phyloP scores from a whole-genome alignment of 176 grass and related monocot genomes.

The Oropetium thomaeum region DNA sequence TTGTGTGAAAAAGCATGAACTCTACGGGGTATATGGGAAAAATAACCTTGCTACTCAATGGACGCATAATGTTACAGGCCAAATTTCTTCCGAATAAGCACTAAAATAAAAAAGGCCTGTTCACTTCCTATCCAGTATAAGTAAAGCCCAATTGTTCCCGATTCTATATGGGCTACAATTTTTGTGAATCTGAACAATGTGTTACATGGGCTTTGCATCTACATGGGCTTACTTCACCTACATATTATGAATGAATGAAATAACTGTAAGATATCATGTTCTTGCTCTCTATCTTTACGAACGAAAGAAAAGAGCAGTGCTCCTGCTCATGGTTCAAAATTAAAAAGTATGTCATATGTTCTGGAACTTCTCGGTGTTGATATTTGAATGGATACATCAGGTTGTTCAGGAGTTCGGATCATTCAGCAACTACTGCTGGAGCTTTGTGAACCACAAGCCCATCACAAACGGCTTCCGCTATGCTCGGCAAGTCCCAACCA shows the following conservation, averaged over 20 bases:
- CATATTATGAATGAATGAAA: not conserved
- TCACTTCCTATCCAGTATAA: not conserved
- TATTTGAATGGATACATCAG: slow-evolving; percentile 26
- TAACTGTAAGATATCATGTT: not conserved
- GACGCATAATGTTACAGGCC: not conserved
- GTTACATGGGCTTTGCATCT: not conserved
- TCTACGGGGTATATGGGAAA: not conserved
- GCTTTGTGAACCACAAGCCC: slow-evolving; percentile 55
- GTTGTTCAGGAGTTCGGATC: slow-evolving; percentile 52
- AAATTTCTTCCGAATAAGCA: not conserved
- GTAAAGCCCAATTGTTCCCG: not conserved
- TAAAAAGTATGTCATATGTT: not conserved
- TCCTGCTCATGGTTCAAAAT: not conserved
- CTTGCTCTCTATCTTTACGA: not conserved
- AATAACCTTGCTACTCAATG: not conserved
- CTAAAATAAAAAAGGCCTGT: not conserved
- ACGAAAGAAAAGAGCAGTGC: not conserved
- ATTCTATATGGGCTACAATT: not conserved
- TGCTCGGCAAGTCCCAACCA: slow-evolving; percentile 50
- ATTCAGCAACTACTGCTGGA: slow-evolving; percentile 64
- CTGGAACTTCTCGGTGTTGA: not conserved
- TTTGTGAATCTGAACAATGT: not conserved
- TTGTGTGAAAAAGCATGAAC: not conserved
- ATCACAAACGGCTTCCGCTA: slow-evolving; percentile 45
- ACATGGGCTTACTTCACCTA: not conserved